Evolutionary conservation across 2,329 filamentous ascomycete genomes (phyloP).

Genomic region (Scleromitrula shiraiana): DNA sequence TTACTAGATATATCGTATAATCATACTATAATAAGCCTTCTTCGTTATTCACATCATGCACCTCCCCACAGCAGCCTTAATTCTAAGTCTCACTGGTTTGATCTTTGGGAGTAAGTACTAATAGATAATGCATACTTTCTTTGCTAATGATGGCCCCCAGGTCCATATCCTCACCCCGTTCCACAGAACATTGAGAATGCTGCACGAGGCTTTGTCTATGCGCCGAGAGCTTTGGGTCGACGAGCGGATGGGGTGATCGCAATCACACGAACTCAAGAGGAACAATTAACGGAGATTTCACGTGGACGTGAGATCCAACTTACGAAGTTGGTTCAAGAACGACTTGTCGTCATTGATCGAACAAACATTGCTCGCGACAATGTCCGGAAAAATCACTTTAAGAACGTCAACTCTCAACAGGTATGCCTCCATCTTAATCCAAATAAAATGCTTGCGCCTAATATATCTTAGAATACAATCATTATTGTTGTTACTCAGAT

Average conservation of each 20-base stretch:
- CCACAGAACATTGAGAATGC: constrained; percentile 15
- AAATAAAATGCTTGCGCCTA: constrained; percentile 5
- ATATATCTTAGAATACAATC: constrained; percentile 23
- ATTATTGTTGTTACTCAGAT: constrained; percentile 25
- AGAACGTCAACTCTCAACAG: constrained; percentile 21
- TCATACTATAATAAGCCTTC: constrained; percentile 3
- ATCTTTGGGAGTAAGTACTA: constrained; percentile 20
- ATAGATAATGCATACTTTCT: background rate
- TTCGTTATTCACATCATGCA: constrained; percentile 19
- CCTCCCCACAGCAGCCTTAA: constrained; percentile 14
- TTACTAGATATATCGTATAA: constrained; percentile 10
- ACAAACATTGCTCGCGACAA: constrained; percentile 20
- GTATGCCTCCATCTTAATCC: constrained; percentile 11
- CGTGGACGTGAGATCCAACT: constrained; percentile 16
- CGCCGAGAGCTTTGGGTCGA: constrained; percentile 9
- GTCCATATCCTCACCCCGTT: constrained; percentile 20
- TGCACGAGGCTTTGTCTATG: constrained; percentile 20
- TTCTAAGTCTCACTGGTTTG: constrained; percentile 21
- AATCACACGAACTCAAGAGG: constrained; percentile 15
- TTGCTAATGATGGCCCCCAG: constrained; percentile 15
- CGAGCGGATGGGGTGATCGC: constrained; percentile 12
- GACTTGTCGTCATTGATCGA: constrained; percentile 11
- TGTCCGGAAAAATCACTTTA: constrained; percentile 26
- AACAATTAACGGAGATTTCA: constrained; percentile 11
- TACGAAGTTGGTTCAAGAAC: constrained; percentile 11